Evolutionary conservation across 306 rosid species (phyloP).

Genomic region (Sicyos edulis): DNA sequence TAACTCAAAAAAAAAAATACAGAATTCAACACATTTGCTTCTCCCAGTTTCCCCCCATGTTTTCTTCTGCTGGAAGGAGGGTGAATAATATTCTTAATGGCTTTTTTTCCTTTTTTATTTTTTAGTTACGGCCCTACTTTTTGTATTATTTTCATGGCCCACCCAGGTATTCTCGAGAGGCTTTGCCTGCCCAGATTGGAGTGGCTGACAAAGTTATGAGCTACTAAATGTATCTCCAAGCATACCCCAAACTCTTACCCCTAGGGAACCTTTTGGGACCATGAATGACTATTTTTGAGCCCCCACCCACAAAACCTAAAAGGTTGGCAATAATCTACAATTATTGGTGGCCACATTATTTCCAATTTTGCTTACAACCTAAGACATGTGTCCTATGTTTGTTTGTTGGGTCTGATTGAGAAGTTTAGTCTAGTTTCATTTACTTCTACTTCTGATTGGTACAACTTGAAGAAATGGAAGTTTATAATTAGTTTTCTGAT

Average conservation of each 20-base stretch:
- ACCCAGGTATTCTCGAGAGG: neutral
- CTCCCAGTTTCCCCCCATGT: no score
- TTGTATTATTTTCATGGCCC: conserved; percentile 3
- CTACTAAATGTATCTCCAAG: neutral
- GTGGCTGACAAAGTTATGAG: neutral
- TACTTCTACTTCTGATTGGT: neutral
- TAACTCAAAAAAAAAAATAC: no score
- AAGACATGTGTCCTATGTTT: neutral
- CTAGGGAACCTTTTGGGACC: neutral
- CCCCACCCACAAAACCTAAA: neutral
- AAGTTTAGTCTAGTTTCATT: conserved; percentile 1
- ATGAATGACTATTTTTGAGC: neutral
- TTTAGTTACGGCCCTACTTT: neutral
- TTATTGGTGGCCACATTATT: conserved; percentile 10
- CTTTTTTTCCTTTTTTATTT: no score
- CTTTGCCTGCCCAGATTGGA: neutral
- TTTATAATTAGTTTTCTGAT: conserved; percentile 1
- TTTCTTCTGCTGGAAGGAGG: neutral
- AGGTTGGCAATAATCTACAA: neutral
- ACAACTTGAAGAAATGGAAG: conserved; percentile 3
- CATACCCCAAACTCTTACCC: neutral
- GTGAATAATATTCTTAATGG: no score
- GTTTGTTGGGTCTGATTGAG: conserved; percentile 9
- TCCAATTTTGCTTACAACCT: conserved; percentile 7
- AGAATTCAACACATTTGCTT: neutral